phyloP scores from a whole-genome alignment of 2,329 filamentous ascomycete species.

The Paecilomyces sp. region DNA sequence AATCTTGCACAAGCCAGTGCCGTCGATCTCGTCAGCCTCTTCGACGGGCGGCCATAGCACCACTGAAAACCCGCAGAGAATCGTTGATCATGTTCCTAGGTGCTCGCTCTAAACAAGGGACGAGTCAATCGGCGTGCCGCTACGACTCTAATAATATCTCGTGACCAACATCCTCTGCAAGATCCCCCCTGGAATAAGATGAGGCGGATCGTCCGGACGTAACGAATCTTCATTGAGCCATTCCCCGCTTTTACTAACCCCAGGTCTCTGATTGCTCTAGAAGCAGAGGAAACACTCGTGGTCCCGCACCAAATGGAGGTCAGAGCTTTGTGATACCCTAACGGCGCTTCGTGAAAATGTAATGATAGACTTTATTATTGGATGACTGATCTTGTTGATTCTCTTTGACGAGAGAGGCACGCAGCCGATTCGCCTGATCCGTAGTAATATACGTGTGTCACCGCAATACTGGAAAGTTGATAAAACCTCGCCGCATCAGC shows the following conservation, averaged over 20 bases:
- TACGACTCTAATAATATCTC: not conserved
- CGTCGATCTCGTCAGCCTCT: not conserved
- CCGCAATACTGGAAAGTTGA: not conserved
- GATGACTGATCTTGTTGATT: not conserved
- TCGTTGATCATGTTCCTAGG: not conserved
- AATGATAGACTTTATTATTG: not conserved
- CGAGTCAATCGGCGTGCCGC: not conserved
- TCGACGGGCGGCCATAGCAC: not conserved
- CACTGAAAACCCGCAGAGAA: not conserved
- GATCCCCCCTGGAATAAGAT: not conserved
- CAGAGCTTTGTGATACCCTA: not conserved
- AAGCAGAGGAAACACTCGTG: not conserved
- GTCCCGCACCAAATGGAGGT: not conserved
- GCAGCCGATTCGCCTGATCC: not conserved
- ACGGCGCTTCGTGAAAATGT: not conserved
- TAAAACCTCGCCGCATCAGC: slow-evolving; percentile 1
- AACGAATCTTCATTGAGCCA: not conserved
- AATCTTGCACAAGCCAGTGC: not conserved
- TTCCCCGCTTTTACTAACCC: not conserved
- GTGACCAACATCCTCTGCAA: not conserved
- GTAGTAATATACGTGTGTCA: not conserved
- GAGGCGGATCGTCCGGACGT: not conserved
- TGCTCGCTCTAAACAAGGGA: not conserved
- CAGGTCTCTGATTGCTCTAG: not conserved
- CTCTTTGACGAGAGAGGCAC: not conserved